Conservation (phyloP, 1,139 yeast species). For the Komagataea norvegica region DNA sequence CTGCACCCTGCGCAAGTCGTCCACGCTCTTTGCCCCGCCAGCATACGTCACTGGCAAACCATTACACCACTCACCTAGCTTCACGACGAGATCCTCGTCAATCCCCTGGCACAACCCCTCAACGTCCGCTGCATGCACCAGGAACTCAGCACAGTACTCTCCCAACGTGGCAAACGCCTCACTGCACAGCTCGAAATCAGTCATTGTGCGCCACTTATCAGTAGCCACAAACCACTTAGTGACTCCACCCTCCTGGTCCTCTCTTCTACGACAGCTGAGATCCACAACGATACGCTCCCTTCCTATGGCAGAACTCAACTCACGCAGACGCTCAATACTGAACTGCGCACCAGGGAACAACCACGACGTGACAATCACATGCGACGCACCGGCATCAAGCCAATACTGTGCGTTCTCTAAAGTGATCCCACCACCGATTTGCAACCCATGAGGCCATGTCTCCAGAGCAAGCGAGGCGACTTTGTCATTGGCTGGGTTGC, state of each 20-base stretch:
- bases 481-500: conserved; percentile 64
- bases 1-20: conserved; percentile 64
- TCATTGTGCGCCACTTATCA: conserved; percentile 94
- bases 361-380: conserved; percentile 92
- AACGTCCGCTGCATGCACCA: conserved; percentile 97
- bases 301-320: conserved; percentile 52
- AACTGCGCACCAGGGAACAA: conserved; percentile 43
- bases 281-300: conserved; percentile 75
- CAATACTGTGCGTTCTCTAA: conserved; percentile 67
- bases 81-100: conserved; percentile 67
- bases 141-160: conserved; percentile 73
- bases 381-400: conserved; percentile 66
- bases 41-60: conserved; percentile 84
- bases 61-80: conserved; percentile 80
- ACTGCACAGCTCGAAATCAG: conserved; percentile 51
- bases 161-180: conserved; percentile 53
- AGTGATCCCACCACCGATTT: conserved; percentile 91
- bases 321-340: conserved; percentile 20
- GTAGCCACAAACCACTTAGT: conserved; percentile 85
- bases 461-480: conserved; percentile 76
- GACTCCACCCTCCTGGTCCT: conserved; percentile 28
- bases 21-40: conserved; percentile 83
- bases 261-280: conserved; percentile 66
- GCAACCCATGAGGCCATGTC: conserved; percentile 72
- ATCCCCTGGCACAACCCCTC: conserved; percentile 95